phyloP scores from a whole-genome alignment of 2,329 filamentous ascomycete species.

The Massarina eburnea region DNA sequence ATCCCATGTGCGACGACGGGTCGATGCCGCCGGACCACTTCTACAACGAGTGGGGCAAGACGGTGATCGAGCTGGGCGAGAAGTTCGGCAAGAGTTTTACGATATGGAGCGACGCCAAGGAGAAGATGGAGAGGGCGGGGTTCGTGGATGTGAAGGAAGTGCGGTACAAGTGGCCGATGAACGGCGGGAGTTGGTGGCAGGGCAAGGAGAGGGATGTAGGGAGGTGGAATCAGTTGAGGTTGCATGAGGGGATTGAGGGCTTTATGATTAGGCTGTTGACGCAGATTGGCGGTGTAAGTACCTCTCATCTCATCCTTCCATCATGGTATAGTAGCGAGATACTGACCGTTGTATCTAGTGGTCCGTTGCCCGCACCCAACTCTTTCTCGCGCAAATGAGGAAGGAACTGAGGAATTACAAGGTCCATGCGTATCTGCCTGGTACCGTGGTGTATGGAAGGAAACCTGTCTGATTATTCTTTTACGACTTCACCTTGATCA shows the following conservation, averaged over 20 bases:
- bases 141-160: constrained; percentile 39
- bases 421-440: constrained; percentile 40
- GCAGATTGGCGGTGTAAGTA: constrained; percentile 34
- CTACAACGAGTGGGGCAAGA: constrained; percentile 38
- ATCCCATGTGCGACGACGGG: constrained; percentile 44
- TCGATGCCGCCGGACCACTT: constrained; percentile 43
- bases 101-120: constrained; percentile 39
- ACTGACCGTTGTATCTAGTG: constrained; percentile 17
- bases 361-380: constrained; percentile 36
- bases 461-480: constrained; percentile 29
- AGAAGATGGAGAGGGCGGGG: constrained; percentile 33
- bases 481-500: too few relatives aligned
- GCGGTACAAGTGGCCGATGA: constrained; percentile 40
- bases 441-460: constrained; percentile 40
- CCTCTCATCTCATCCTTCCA: not conserved
- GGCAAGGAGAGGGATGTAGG: constrained; percentile 39
- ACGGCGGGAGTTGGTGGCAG: constrained; percentile 35
- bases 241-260: constrained; percentile 42
- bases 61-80: constrained; percentile 38
- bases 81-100: constrained; percentile 42
- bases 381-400: constrained; percentile 42
- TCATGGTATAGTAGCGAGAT: not conserved
- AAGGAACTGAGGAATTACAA: constrained; percentile 35
- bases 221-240: constrained; percentile 38
- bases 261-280: constrained; percentile 42